Base-by-base conservation (phyloP, 2,329 filamentous ascomycete species). In the Talaromyces islandicus region DNA sequence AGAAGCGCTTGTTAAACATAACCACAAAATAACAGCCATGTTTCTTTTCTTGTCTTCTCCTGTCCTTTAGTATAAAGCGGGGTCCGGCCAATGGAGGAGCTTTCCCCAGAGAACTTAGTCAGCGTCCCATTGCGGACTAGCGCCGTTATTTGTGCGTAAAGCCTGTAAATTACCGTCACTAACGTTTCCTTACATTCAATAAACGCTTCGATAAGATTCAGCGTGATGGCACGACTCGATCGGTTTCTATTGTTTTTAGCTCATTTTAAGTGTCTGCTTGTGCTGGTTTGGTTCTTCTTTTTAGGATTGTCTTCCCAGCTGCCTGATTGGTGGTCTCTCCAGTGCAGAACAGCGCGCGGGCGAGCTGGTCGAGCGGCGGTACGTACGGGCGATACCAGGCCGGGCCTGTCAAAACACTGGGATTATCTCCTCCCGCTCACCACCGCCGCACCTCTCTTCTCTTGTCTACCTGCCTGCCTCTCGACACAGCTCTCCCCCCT, bases 401-500 rank as follows among this genome's bases (percentile, higher is more conserved):
- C 11, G 43, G 19, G 21, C 43, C 41, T 21, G 43, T 46, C 43
- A 46, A 46, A 46, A 46, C 43, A 24, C 43, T 21, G 43, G 43
- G 4, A 24, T 46, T 24, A 46, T 24, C 43, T 24, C 43, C 19
- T 21, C 43, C 43, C n/a, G 21, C 43, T 21, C 43, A 46, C 43
- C 43, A 24, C 43, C 41, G 41, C 41, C 41, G 41, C 48, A 25
- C 21, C 48, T 51, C 21, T 58, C 50, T 54, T 35, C 48, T 54
- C 32, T 43, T 19, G 52, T 35, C 27, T 32, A 43, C 38, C 52
- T 41, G 17, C 32, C 57, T 51, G 54, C 52, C 57, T 50, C 52
- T 50, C n/a, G 38, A 54, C 46, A 55, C 54, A 38, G 35, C 52
- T 54, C 52, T 56, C 57, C 25, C 29, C 46, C 32, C 29, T 32